Base-by-base conservation (phyloP, 2,329 filamentous ascomycete genomes). In the Xylaria polymorpha region DNA sequence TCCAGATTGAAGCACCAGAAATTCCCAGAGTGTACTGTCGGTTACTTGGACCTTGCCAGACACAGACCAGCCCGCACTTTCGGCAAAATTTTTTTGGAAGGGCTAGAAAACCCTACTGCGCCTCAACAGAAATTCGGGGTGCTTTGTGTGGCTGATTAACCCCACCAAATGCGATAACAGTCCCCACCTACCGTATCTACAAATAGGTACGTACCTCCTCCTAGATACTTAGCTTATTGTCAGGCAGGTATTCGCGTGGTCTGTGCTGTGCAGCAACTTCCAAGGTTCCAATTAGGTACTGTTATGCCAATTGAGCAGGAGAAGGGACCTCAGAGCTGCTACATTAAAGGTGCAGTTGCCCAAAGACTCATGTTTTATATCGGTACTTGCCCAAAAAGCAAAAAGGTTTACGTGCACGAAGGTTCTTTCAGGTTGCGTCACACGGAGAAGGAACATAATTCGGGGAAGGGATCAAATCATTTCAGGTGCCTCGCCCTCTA, bases 51-150 rank as follows among this genome's bases (percentile, higher is more conserved):
- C 55, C 43, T 64, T n/a, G 53, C 60, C 59, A 61, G 35, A 51
- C 64, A 58, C 65, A 68, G 57, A 63, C 60, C 65, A 69, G 39
- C 70, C 71, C 71, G 76, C 77, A 79, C 76, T 77, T 77, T 76
- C 74, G 74, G 77, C 78, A 80, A 81, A 80, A 73, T 73, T 80
- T 80, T 80, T 80, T 77, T 75, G 77, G 72, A 82, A 64, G 81
- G 82, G 82, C 79, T 81, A 79, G 76, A 80, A 81, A 83, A 81
- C 81, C 82, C 82, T 83, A 82, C 66, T 70, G 72, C 64, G 66
- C 66, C 66, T 66, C 64, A 20, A 55, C 10, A 39, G 18, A 56
- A 55, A 60, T 44, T 58, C 10, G 14, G 12, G n/a, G 32, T 53
- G 22, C 50, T 37, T 12, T 46, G 20, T 72, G 70, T 72, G 70